Base-by-base conservation (phyloP, 768 basidiomycete species). In the Polyporus arcularius region DNA sequence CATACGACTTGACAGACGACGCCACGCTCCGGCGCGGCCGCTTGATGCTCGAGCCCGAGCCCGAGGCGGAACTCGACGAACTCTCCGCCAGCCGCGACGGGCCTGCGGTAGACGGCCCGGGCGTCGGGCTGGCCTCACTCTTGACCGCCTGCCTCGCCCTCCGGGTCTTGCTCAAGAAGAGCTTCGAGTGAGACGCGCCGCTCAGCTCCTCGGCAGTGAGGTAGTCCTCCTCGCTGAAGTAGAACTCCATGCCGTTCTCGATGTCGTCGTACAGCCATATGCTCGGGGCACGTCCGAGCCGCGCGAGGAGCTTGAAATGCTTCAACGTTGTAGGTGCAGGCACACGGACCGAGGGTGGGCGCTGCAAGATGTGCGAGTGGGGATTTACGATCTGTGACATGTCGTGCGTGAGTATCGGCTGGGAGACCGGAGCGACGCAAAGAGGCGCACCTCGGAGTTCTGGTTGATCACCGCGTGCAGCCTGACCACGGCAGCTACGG, bases 291-390 rank as follows among this genome's bases (percentile, higher is more conserved):
- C 79, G 79, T 18, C 88, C 89, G 16, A 92, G 73, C 46, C 80
- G 82, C 4, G 89, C 89, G 49, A 92, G 78, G n/a, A 88, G 68
- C 69, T 85, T 82, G 75, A 92, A 92, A 67, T 90, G 89, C 67
- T 89, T 85, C 53, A 92, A 74, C 5, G 90, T 92, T 35, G 91
- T 69, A 21, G 90, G 90, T 30, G 91, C 87, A 46, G 77, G 82
- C 7, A 66, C 62, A 30, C 68, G 21, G 5, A 50, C 9, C 9
- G 35, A 11, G 35, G 31, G 5, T 15, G 26, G 26, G 42, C 57
- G 43, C 56, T 39, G 55, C 15, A 40, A 9, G 43, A 67, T 58
- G 71, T 65, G 55, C 53, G 83, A 68, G 67, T 82, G 83, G 35
- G 76, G 67, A 61, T 83, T 77, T 39, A 86, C 71, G 63, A 85